Evolutionary conservation across 352 stramenopile species (phyloP).

Genomic region (Phytophthora europaea): DNA sequence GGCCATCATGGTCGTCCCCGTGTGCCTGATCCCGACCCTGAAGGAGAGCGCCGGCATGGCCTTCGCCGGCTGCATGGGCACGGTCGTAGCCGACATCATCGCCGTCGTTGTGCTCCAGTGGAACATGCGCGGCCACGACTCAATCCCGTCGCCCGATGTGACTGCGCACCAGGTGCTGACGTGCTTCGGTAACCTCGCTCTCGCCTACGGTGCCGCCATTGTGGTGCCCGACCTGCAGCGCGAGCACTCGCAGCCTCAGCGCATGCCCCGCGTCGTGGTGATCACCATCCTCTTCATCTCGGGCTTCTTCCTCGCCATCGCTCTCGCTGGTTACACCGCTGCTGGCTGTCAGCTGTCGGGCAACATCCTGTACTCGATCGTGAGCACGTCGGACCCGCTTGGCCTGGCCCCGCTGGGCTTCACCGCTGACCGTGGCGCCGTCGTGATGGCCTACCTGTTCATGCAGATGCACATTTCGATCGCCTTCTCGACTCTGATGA

Average conservation of each 20-base stretch:
- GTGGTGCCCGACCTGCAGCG: constrained; percentile 50
- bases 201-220: constrained; percentile 53
- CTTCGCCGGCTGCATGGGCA: constrained; percentile 50
- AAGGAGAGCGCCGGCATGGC: constrained; percentile 53
- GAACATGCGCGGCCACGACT: constrained; percentile 44
- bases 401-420: constrained; percentile 50
- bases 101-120: constrained; percentile 39
- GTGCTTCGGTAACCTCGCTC: constrained; percentile 48
- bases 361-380: constrained; percentile 35
- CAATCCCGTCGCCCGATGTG: constrained; percentile 37
- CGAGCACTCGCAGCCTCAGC: constrained; percentile 24
- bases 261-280: constrained; percentile 51
- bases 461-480: constrained; percentile 47
- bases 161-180: constrained; percentile 47
- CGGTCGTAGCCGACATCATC: constrained; percentile 46
- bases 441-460: constrained; percentile 14
- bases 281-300: constrained; percentile 50
- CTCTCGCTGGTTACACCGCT: constrained; percentile 40
- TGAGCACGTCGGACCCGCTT: constrained; percentile 12
- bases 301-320: constrained; percentile 43
- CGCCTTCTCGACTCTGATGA: constrained; percentile 47
- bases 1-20: constrained; percentile 42
- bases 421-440: constrained; percentile 36
- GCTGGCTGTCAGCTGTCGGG: constrained; percentile 56
- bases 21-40: constrained; percentile 54